These are phyloP conservation scores for Favolaschia claudopus DNA, from an alignment of 768 basidiomycete species.

Conservation along the genomic window DNA sequence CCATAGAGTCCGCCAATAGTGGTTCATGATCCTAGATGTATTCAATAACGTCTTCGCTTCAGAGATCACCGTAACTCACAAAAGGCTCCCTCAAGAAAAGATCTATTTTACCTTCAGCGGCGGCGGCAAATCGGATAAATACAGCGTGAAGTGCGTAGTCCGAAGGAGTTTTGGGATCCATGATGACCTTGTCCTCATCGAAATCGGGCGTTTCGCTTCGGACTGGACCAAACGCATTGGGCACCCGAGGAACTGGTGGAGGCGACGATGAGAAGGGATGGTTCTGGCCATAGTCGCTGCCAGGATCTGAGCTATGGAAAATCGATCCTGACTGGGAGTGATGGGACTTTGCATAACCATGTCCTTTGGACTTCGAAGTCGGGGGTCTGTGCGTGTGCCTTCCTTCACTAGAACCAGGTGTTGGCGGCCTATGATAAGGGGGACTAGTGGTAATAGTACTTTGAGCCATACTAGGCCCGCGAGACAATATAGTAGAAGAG, in stretches of 20 bases:
- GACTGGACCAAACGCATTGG: constrained; percentile 60
- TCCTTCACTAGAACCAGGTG: constrained; percentile 60
- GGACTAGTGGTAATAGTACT: constrained; percentile 55
- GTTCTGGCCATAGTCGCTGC: constrained; percentile 69
- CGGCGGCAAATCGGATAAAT: constrained; percentile 84
- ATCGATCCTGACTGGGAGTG: constrained; percentile 82
- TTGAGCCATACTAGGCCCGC: constrained; percentile 38
- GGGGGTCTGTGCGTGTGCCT: constrained; percentile 39
- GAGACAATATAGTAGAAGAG: constrained; percentile 50
- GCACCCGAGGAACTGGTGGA: constrained; percentile 82
- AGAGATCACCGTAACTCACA: constrained; percentile 50
- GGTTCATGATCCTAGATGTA: constrained; percentile 69
- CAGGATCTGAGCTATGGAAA: constrained; percentile 72
- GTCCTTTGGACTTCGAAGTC: constrained; percentile 59
- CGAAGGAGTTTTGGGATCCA: constrained; percentile 82
- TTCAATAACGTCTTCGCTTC: neutral
- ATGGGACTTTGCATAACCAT: constrained; percentile 71
- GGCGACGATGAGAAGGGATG: constrained; percentile 64
- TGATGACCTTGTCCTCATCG: constrained; percentile 71
- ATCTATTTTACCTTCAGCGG: constrained; percentile 83
- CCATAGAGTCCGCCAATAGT: constrained; percentile 71
- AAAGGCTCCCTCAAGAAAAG: constrained; percentile 71
- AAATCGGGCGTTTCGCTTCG: constrained; percentile 67
- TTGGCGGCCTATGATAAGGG: constrained; percentile 65
- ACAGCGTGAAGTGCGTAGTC: constrained; percentile 91